Evolutionary conservation across 805 yeast species (phyloP).

Genomic region (Myxozyma sirexii): DNA sequence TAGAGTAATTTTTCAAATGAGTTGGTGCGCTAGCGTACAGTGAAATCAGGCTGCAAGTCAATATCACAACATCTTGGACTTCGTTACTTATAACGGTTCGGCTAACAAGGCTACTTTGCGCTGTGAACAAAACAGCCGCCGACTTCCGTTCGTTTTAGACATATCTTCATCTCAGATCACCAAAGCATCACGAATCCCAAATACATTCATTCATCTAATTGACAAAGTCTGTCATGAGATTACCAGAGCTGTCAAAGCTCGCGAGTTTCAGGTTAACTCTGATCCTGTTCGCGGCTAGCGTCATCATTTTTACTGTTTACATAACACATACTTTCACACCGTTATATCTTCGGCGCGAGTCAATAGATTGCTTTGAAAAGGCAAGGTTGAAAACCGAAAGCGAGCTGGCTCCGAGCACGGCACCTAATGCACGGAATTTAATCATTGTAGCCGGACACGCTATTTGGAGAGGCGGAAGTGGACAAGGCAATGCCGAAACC

Average conservation of each 20-base stretch:
- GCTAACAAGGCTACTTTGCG: too few species aligned
- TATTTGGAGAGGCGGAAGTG: constrained; percentile 52
- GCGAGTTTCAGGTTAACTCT: background rate
- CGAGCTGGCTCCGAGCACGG: background rate
- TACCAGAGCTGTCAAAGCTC: background rate
- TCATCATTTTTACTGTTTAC: background rate
- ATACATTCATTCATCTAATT: too few species aligned
- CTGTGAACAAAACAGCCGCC: too few species aligned
- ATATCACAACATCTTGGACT: too few species aligned
- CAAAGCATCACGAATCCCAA: too few species aligned
- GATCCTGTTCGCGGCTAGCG: background rate
- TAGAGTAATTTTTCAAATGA: too few species aligned
- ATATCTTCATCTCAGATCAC: too few species aligned
- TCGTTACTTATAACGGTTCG: too few species aligned
- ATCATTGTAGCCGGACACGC: constrained; percentile 66
- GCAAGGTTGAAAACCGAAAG: background rate
- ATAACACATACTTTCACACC: constrained; percentile 1
- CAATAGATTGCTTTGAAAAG: constrained; percentile 2
- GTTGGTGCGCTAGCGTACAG: too few species aligned
- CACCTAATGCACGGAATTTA: constrained; percentile 39
- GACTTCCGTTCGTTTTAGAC: too few species aligned
- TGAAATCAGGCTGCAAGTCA: too few species aligned
- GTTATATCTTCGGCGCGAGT: constrained; percentile 1
- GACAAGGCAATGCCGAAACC: constrained; percentile 48
- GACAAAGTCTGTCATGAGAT: background rate